Base-by-base conservation (phyloP, 371 early-diverging fungal species). In the Choanephora cucurbitarum region DNA sequence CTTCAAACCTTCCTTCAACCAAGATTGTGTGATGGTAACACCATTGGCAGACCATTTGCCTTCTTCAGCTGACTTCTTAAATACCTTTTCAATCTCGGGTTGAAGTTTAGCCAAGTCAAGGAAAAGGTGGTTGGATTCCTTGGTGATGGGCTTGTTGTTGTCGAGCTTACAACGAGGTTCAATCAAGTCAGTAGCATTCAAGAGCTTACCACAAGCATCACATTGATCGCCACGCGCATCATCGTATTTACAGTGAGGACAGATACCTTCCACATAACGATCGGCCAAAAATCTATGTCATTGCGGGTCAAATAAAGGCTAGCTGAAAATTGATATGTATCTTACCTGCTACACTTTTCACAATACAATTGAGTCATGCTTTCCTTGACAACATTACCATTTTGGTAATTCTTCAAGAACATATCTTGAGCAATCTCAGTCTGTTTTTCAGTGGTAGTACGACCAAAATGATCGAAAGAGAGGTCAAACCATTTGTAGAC, bases 191-290 rank as follows among this genome's bases (percentile, higher is more conserved):
- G 80, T 85, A 15, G 97, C 92, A 52, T 98, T 94, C 60, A 99
- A 74, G 7, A 99, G 77, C 45, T 83, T 78, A 47, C 98, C 97
- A 75, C 99, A 99, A 44, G 80, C 77, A 86, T 99, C 99, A 82
- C 99, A 99, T 77, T 99, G 99, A 77, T 99, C 99, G 52, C 99
- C 99, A 59, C 97, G 89, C 37, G 99, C 99, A 70, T 95, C 96
- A 42, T 46, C 55, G 78, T 96, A 99, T 24, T 81, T 70, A 71
- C 95, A 95, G 57, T 79, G 71, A 42, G 98, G 98, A 75, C 99
- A 99, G 3, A 82, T 89, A 60, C 99, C 99, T 71, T 94, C 93
- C 34, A 99, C 98, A 70, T 90, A 99, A 49, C 99, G 93, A 80
- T 99, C 99, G 31, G 99, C 99, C 57, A 99, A 85, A 82, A 98